Evolutionary conservation across 1,284 basidiomycete genomes (phyloP).

Genomic region (Tilletia setariae): DNA sequence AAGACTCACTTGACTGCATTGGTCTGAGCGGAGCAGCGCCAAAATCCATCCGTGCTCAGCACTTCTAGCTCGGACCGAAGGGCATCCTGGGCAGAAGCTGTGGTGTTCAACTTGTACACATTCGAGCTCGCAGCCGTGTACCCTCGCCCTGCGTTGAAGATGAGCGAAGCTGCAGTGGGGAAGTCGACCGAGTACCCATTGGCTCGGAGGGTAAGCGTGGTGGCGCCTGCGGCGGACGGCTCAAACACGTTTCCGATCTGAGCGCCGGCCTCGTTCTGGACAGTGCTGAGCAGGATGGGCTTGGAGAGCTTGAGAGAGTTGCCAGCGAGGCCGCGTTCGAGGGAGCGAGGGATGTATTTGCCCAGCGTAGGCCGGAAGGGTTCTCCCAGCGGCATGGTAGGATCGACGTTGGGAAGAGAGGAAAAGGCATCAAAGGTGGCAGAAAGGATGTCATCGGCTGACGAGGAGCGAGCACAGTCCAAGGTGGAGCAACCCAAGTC

Average conservation of each 20-base stretch:
- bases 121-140: not conserved
- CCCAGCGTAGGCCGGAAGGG: constrained; percentile 36
- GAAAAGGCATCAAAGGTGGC: constrained; percentile 22
- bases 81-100: constrained; percentile 20
- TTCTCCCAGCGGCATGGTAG: constrained; percentile 26
- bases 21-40: constrained; percentile 32
- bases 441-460: constrained; percentile 25
- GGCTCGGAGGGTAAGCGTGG: not conserved
- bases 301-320: constrained; percentile 18
- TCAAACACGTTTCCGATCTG: constrained; percentile 23
- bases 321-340: not conserved
- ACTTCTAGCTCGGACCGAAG: constrained; percentile 29
- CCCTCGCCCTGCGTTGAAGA: constrained; percentile 34
- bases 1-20: constrained; percentile 27
- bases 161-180: constrained; percentile 18
- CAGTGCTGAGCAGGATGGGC: constrained; percentile 33
- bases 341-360: constrained; percentile 21
- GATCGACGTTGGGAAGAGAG: constrained; percentile 20
- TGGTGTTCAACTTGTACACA: constrained; percentile 8
- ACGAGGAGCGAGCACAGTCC: constrained; percentile 27
- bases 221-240: constrained; percentile 16
- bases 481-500: constrained; percentile 31
- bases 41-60: constrained; percentile 34
- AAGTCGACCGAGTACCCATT: not conserved
- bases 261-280: constrained; percentile 38